Percentiles rank a stretch among this genome's conserved stretches.
Conservation (phyloP, 108 stramenopile species). For the Skeletonema potamos region DNA sequence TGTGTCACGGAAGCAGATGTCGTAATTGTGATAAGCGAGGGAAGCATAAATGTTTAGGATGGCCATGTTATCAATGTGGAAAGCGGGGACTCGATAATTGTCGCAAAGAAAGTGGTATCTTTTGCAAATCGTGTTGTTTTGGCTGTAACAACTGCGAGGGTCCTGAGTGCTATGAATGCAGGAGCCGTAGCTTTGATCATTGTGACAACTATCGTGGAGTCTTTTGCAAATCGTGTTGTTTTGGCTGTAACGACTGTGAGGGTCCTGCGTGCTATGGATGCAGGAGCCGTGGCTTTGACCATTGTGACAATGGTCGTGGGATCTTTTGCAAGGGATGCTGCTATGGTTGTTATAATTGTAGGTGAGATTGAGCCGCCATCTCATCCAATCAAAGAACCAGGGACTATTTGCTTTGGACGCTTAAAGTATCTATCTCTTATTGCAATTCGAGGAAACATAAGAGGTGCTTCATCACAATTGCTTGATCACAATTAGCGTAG, state of each 20-base stretch:
- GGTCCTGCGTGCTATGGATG: neutral
- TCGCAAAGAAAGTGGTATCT: neutral
- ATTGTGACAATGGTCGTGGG: neutral
- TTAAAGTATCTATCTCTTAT: too few species aligned
- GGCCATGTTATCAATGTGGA: neutral
- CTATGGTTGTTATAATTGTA: neutral
- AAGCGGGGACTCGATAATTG: constrained; percentile 6
- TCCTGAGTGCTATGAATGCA: neutral
- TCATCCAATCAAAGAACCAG: too few species aligned
- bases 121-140: neutral
- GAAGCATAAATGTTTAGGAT: neutral
- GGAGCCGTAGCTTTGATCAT: neutral
- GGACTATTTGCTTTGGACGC: too few species aligned
- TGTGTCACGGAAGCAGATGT: neutral
- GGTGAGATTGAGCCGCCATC: too few species aligned
- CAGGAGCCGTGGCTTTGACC: neutral
- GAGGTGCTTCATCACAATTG: too few species aligned
- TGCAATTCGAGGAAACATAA: too few species aligned
- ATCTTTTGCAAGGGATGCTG: constrained; percentile 1
- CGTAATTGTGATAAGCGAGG: constrained; percentile 1
- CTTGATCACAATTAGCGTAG: too few species aligned
- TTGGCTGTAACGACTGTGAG: neutral
- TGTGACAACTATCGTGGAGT: neutral
- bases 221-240: constrained; percentile 4
- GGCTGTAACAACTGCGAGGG: neutral